phyloP scores from a whole-genome alignment of 495 filamentous ascomycete genomes.

The Penicillium steckii region DNA sequence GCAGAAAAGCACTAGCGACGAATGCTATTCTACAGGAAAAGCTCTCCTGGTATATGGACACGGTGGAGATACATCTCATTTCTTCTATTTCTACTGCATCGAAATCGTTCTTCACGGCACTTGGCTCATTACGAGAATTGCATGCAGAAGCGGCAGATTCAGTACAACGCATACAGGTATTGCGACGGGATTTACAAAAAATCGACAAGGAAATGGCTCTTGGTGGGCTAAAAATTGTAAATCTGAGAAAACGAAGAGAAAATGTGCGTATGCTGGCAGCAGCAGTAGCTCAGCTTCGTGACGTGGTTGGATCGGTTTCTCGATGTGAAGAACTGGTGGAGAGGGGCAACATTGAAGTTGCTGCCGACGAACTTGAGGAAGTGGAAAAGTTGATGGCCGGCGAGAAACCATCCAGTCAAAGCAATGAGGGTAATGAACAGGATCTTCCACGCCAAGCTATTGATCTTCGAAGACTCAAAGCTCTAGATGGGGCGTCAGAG shows the following conservation, averaged over 20 bases:
- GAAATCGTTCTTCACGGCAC: slow-evolving; percentile 91
- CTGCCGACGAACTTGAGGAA: slow-evolving; percentile 70
- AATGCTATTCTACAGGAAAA: slow-evolving; percentile 99
- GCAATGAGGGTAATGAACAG: slow-evolving; percentile 22
- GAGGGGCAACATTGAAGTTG: slow-evolving; percentile 73
- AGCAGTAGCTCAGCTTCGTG: slow-evolving; percentile 77
- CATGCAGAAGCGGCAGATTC: slow-evolving; percentile 92
- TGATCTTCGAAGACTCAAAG: slow-evolving; percentile 77
- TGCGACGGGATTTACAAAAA: slow-evolving; percentile 74
- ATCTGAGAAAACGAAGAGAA: slow-evolving; percentile 74
- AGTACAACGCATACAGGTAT: slow-evolving; percentile 76
- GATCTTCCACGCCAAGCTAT: slow-evolving; percentile 32
- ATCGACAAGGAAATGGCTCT: slow-evolving; percentile 87
- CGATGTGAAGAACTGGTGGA: slow-evolving; percentile 81
- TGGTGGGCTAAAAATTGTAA: slow-evolving; percentile 81
- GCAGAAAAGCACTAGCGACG: slow-evolving; percentile 84
- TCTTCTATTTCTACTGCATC: slow-evolving; percentile 94
- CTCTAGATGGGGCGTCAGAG: slow-evolving; percentile 73
- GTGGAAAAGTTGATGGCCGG: slow-evolving; percentile 80
- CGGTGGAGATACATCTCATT: slow-evolving; percentile 95
- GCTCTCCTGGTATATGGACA: slow-evolving; percentile 99
- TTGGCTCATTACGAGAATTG: slow-evolving; percentile 86
- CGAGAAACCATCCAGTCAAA: slow-evolving; percentile 38
- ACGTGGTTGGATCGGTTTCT: slow-evolving; percentile 72
- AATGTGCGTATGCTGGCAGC: slow-evolving; percentile 82